Evolutionary conservation across 164 flowering plant genomes (phyloP).

Genomic region (Liquidambar formosana): DNA sequence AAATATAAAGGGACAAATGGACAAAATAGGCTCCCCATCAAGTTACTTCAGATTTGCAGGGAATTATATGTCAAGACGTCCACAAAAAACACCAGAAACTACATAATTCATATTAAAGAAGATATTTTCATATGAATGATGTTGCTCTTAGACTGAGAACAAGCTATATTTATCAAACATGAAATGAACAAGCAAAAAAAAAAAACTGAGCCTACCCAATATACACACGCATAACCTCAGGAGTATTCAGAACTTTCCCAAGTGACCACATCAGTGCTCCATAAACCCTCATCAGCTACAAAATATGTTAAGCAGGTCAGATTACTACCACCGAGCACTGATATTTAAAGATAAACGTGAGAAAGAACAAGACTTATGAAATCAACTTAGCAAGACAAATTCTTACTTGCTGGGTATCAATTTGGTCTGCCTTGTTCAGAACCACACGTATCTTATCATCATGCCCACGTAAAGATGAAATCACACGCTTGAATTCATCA

Average conservation of each 20-base stretch:
- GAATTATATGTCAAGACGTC: too few species aligned
- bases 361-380: background rate
- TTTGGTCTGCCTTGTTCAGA: constrained; percentile 96
- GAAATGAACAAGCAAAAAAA: too few species aligned
- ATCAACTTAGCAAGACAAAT: background rate
- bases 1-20: too few species aligned
- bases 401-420: constrained; percentile 94
- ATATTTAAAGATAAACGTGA: background rate
- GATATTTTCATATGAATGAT: too few species aligned
- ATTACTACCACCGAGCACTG: background rate
- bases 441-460: constrained; percentile 99
- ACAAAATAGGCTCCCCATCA: too few species aligned
- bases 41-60: too few species aligned
- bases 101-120: too few species aligned
- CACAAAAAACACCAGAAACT: too few species aligned
- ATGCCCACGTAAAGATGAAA: constrained; percentile 90
- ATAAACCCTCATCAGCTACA: constrained; percentile 82
- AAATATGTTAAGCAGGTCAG: background rate
- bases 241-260: constrained; percentile 75
- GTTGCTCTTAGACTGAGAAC: too few species aligned
- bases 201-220: constrained; percentile 49
- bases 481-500: constrained; percentile 96
- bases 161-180: too few species aligned
- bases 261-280: constrained; percentile 87
- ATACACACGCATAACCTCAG: constrained; percentile 75